Percentiles rank a stretch among this genome's conserved stretches.
Evolutionary conservation across 345 rosid genomes (phyloP).

Genomic region (Linum usitatissimum): DNA sequence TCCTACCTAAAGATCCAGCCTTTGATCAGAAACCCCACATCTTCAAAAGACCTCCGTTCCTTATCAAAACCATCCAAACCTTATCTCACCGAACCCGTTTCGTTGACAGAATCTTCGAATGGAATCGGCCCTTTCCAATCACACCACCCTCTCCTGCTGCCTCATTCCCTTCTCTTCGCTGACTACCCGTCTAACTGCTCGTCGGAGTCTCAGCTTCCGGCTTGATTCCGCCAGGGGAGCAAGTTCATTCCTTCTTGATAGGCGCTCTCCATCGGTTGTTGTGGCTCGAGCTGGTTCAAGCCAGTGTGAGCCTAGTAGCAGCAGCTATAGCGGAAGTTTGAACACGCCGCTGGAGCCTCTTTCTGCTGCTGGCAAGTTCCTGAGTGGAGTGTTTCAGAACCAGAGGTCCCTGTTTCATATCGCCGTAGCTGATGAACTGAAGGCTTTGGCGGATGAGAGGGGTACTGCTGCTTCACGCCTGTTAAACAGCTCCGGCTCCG

Average conservation of each 20-base stretch:
- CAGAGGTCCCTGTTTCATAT: conserved; percentile 62
- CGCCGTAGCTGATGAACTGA: conserved; percentile 69
- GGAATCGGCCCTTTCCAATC: background rate
- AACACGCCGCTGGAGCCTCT: conserved; percentile 74
- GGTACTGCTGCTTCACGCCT: conserved; percentile 50
- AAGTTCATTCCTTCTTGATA: background rate
- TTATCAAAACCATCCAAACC: background rate
- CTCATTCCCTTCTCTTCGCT: background rate
- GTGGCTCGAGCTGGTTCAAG: conserved; percentile 51
- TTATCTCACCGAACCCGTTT: no score
- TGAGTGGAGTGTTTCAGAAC: conserved; percentile 62
- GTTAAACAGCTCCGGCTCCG: conserved; percentile 50
- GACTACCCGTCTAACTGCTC: background rate
- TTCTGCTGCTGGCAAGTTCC: conserved; percentile 56
- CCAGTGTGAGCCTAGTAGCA: conserved; percentile 59
- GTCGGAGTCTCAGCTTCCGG: conserved; percentile 1
- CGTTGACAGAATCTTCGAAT: background rate
- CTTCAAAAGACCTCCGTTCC: conserved; percentile 14
- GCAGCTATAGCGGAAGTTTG: conserved; percentile 32
- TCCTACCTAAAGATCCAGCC: background rate
- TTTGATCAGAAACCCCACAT: conserved; percentile 7
- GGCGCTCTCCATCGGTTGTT: conserved; percentile 6
- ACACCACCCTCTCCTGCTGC: background rate
- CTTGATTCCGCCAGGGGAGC: background rate
- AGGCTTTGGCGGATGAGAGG: conserved; percentile 50